Evolutionary conservation across 2,329 filamentous ascomycete genomes (phyloP).

Genomic region (Chaetomium sp.): DNA sequence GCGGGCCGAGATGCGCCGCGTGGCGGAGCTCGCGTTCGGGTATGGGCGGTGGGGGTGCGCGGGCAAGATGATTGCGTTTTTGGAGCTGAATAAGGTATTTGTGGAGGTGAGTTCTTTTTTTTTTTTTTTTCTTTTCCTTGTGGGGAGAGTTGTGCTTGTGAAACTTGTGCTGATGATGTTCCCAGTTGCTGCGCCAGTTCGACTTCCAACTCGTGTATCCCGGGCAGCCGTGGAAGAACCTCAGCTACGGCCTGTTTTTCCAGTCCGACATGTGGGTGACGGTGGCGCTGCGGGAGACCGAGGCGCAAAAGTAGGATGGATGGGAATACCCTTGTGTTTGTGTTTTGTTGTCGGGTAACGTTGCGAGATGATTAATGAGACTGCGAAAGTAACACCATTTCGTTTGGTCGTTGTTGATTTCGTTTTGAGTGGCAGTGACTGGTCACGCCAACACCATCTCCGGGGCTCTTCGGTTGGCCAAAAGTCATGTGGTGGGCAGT

Average conservation of each 20-base stretch:
- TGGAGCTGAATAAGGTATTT: conserved; percentile 49
- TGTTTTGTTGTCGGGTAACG: neutral
- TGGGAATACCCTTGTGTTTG: neutral
- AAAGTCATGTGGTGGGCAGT: neutral
- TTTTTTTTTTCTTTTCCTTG: too few species aligned
- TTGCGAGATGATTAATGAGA: neutral
- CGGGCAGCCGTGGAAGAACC: conserved; percentile 33
- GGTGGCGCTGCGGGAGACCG: conserved; percentile 30
- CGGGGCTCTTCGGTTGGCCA: neutral
- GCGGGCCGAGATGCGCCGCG: conserved; percentile 30
- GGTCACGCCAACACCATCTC: neutral
- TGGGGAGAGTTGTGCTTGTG: neutral
- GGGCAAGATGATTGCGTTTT: conserved; percentile 46
- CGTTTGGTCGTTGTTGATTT: neutral
- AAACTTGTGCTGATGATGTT: neutral
- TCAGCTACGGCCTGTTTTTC: conserved; percentile 38
- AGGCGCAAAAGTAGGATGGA: neutral
- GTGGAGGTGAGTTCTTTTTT: conserved; percentile 43
- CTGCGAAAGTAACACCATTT: neutral
- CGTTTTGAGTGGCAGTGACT: neutral
- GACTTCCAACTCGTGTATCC: conserved; percentile 40
- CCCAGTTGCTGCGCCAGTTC: conserved; percentile 35
- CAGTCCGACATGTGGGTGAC: conserved; percentile 39
- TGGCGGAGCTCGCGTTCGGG: conserved; percentile 45
- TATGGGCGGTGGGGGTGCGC: conserved; percentile 45